Conservation (phyloP, 2,329 filamentous ascomycete genomes). For the Alternaria novae-zelandiae region DNA sequence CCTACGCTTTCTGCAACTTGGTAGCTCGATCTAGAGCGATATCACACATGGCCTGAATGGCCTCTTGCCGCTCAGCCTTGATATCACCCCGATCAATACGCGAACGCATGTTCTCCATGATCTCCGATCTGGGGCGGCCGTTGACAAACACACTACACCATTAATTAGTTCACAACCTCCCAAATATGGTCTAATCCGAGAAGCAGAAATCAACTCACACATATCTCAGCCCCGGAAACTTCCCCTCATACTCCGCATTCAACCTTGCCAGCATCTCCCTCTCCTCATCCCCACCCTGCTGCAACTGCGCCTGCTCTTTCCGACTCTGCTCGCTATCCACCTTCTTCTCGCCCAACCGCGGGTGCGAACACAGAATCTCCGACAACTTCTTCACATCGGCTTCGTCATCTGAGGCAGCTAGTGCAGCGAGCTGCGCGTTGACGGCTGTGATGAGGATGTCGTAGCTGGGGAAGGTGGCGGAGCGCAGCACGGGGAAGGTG, state of each 20-base stretch:
- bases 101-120: constrained; percentile 81
- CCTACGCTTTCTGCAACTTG: constrained; percentile 54
- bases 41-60: constrained; percentile 86
- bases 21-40: constrained; percentile 81
- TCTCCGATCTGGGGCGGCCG: constrained; percentile 71
- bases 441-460: constrained; percentile 71
- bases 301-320: constrained; percentile 81
- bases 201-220: constrained; percentile 58
- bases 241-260: constrained; percentile 80
- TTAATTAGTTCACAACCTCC: not conserved
- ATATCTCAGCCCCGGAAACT: constrained; percentile 82
- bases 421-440: constrained; percentile 63
- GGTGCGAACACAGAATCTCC: constrained; percentile 79
- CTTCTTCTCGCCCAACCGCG: constrained; percentile 80
- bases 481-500: constrained; percentile 70
- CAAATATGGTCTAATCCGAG: not conserved
- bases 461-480: constrained; percentile 70
- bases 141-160: constrained; percentile 80
- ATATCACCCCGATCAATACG: constrained; percentile 74
- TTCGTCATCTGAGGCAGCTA: constrained; percentile 42
- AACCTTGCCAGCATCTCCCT: constrained; percentile 63
- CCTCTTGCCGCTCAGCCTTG: constrained; percentile 71
- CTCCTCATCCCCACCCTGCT: constrained; percentile 59
- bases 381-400: constrained; percentile 66
- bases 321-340: constrained; percentile 81